These are phyloP conservation scores for Amyloporia xantha DNA, from an alignment of 768 basidiomycete species.

Conservation along the genomic window DNA sequence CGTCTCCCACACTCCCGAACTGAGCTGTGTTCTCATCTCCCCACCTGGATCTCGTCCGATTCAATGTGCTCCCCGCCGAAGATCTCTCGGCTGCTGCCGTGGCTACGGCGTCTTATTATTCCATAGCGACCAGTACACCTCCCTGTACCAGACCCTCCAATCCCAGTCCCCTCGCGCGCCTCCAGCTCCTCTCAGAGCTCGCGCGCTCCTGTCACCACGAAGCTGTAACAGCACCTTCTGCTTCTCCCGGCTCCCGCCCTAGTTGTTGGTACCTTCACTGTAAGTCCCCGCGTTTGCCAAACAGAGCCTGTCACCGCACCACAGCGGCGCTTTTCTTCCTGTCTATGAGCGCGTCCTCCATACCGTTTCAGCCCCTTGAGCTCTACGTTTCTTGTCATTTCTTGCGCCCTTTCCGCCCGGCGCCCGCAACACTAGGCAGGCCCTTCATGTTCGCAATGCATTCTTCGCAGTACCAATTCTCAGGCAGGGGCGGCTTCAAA, in stretches of 20 bases:
- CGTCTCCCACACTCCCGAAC: conserved; percentile 9
- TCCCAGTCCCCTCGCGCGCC: too few species aligned
- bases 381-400: conserved; percentile 23
- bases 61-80: conserved; percentile 13
- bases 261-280: not conserved
- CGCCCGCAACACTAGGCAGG: conserved; percentile 5
- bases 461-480: conserved; percentile 54
- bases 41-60: conserved; percentile 10
- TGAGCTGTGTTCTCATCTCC: conserved; percentile 18
- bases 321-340: too few species aligned
- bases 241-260: conserved; percentile 6
- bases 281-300: too few species aligned
- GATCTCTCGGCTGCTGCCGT: conserved; percentile 15
- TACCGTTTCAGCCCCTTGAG: not conserved
- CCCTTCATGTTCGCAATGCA: conserved; percentile 28
- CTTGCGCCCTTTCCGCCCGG: conserved; percentile 35
- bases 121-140: conserved; percentile 5
- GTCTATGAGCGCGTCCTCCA: too few species aligned
- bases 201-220: not conserved
- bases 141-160: too few species aligned
- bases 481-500: conserved; percentile 49
- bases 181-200: conserved; percentile 1
- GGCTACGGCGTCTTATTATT: conserved; percentile 1
- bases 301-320: too few species aligned
- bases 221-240: not conserved